Base-by-base conservation (phyloP, 1,139 yeast genomes). In the Scheffersomyces quercinus region DNA sequence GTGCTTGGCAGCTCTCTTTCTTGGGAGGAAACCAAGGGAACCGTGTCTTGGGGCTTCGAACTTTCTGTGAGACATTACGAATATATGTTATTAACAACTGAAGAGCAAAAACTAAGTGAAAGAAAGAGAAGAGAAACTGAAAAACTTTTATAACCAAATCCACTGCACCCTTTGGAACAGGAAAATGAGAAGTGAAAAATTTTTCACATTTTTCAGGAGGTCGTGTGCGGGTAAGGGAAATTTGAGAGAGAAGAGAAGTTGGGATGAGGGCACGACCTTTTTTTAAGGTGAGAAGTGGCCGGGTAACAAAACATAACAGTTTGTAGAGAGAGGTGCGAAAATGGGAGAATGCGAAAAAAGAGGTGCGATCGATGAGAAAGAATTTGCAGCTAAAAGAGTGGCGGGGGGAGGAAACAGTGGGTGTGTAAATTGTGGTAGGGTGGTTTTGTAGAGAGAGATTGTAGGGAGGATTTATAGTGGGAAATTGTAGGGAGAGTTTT, bases 11-110 rank as follows among this genome's bases (percentile, higher is more conserved):
- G 99, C 95, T 85, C 99, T 90, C 97, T 91, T 91, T 85, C 97
- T 88, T 86, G 98, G 98, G 84, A 77, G 79, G 97, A 90, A 93
- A 72, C 98, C 99, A 76, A 93, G 83, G 77, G 96, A 93, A 79
- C 99, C 99, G 90, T 93, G 98, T 84, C 99, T 90, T 82, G 99
- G 99, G 67, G 95, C 96, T 88, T 93, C 98, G 95, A 73, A 93
- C 85, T 93, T 93, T 87, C 99, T 88, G 93, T 93, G 99, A 77
- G 99, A 93, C 99, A 93, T 93, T 54, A 59, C 67, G 48, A 43
- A 46, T 52, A 47, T 45, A 46, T 53, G 60, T 57, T 57, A 58
- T 56, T 52, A 60, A 61, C 64, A 59, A 56, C 65, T 59, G 36
- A 54, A 47, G 59, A 58, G 47, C 44, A 42, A 44, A 13, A 13